Percentiles rank a stretch among this genome's conserved stretches.
These are phyloP conservation scores for Leishmania turanica DNA, from an alignment of 208 protist genomes.

Conservation along the genomic window DNA sequence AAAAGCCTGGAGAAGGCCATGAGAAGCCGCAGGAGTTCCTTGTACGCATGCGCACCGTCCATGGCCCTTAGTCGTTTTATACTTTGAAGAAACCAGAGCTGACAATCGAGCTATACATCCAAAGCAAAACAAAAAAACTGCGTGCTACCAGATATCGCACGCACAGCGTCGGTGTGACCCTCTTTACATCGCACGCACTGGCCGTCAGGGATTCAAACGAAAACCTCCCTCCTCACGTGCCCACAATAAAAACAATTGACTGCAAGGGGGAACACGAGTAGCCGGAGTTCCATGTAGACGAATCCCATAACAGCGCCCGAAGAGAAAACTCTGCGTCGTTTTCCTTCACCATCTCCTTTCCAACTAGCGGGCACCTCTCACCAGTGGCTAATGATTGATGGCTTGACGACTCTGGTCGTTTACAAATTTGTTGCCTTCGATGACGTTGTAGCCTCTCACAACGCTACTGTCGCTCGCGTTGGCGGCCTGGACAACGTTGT, in stretches of 20 bases:
- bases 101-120: not conserved
- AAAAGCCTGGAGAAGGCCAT: no score
- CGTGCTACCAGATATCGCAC: not conserved
- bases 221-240: no score
- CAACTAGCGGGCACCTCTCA: not conserved
- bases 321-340: not conserved
- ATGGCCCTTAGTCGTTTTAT: not conserved
- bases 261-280: not conserved
- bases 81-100: not conserved
- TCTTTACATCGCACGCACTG: not conserved
- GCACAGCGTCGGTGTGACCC: not conserved
- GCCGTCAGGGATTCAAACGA: not conserved
- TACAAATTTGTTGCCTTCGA: slow-evolving; percentile 86
- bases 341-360: not conserved
- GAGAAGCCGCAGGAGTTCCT: not conserved
- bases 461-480: slow-evolving; percentile 11
- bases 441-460: slow-evolving; percentile 51
- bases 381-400: slow-evolving; percentile 28
- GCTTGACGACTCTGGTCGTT: slow-evolving; percentile 59
- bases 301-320: not conserved
- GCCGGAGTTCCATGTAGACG: not conserved
- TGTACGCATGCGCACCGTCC: no score
- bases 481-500: slow-evolving; percentile 75
- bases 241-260: not conserved
- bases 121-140: not conserved